These are phyloP conservation scores for Globomyces pollinis-pini DNA, from an alignment of 192 early-diverging fungal genomes.

Conservation along the genomic window DNA sequence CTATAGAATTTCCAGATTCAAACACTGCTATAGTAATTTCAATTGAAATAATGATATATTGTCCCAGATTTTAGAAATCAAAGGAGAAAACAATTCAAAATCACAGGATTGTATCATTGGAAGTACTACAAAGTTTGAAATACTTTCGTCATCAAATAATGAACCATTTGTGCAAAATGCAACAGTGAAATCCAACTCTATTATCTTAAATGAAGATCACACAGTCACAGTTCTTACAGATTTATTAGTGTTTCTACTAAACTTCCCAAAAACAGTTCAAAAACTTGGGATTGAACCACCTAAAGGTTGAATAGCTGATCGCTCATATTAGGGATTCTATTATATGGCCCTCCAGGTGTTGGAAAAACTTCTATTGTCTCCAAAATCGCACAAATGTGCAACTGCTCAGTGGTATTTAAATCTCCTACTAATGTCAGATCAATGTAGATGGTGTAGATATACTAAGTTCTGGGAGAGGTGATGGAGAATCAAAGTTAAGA, in stretches of 20 bases:
- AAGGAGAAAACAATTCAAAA: too few relatives aligned
- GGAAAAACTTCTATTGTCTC: conserved; percentile 88
- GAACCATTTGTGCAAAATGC: background rate
- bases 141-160: too few relatives aligned
- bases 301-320: too few relatives aligned
- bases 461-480: conserved; percentile 73
- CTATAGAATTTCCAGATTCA: background rate
- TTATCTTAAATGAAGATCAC: background rate
- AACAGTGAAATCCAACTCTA: background rate
- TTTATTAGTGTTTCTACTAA: background rate
- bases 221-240: background rate
- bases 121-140: background rate
- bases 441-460: conserved; percentile 80
- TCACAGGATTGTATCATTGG: conserved; percentile 1
- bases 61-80: background rate
- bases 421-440: too few relatives aligned
- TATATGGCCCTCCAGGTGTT: conserved; percentile 91
- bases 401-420: conserved; percentile 40
- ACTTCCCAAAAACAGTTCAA: conserved; percentile 26
- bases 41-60: background rate
- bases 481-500: conserved; percentile 76
- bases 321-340: too few relatives aligned
- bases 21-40: too few relatives aligned
- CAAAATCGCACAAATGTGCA: conserved; percentile 53
- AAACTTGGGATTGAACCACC: conserved; percentile 71